Conservation (phyloP, 2,329 filamentous ascomycete genomes). For the Ophiostoma populinum region DNA sequence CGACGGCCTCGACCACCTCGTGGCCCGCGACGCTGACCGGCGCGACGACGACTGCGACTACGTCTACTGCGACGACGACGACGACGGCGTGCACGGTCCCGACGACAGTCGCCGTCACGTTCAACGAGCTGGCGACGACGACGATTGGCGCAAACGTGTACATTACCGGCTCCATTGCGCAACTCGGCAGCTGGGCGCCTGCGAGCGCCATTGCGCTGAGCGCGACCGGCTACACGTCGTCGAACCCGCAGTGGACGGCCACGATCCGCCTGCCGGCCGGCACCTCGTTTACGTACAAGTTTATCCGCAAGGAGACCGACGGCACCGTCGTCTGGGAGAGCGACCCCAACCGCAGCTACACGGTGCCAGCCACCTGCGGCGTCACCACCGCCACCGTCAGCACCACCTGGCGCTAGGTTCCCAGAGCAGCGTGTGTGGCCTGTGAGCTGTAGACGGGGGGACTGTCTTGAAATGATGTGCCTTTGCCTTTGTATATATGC, state of each 20-base stretch:
- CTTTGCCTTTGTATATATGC: too few relatives aligned
- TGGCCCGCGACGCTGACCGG: constrained; percentile 16
- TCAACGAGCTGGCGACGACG: constrained; percentile 41
- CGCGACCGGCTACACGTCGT: constrained; percentile 38
- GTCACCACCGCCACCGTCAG: constrained; percentile 1
- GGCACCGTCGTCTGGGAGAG: constrained; percentile 46
- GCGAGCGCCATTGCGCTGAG: constrained; percentile 35
- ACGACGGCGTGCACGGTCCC: constrained; percentile 8
- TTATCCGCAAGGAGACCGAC: constrained; percentile 38
- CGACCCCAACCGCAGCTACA: constrained; percentile 33
- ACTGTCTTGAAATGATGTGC: too few relatives aligned
- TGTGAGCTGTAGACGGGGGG: not conserved
- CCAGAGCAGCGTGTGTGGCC: not conserved
- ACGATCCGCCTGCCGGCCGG: constrained; percentile 39
- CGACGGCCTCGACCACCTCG: constrained; percentile 15
- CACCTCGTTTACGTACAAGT: constrained; percentile 48
- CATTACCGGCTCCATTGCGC: constrained; percentile 38
- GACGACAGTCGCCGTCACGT: constrained; percentile 42
- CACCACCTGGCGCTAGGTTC: constrained; percentile 5
- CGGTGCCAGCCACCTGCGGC: constrained; percentile 11
- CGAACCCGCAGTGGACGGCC: constrained; percentile 43
- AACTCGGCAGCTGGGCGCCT: constrained; percentile 47
- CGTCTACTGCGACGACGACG: not conserved
- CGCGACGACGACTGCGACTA: not conserved
- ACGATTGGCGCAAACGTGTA: constrained; percentile 46